These are phyloP conservation scores for Pestalotiopsis sp. DNA, from an alignment of 2,329 filamentous ascomycete species.

Conservation along the genomic window DNA sequence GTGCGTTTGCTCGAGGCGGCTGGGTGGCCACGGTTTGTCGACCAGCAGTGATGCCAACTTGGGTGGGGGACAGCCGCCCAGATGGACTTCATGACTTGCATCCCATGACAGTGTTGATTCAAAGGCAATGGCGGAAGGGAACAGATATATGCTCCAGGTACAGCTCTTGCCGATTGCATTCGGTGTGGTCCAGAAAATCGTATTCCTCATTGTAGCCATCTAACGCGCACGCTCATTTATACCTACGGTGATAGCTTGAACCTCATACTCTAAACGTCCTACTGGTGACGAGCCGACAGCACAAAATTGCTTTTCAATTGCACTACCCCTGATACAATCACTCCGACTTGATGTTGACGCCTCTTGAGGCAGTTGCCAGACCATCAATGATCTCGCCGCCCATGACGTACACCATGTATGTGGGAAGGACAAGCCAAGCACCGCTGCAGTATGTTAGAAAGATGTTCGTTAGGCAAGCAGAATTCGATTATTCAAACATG, in stretches of 20 bases:
- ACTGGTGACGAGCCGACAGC: background rate
- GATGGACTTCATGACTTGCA: too few relatives aligned
- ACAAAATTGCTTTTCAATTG: background rate
- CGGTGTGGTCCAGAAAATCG: background rate
- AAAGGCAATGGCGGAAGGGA: too few relatives aligned
- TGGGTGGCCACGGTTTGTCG: too few relatives aligned
- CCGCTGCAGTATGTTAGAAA: constrained; percentile 41
- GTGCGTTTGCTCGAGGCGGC: too few relatives aligned
- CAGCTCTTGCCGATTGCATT: background rate
- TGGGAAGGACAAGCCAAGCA: constrained; percentile 55
- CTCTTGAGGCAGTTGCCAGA: constrained; percentile 39
- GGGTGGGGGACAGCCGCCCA: too few relatives aligned
- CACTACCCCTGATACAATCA: constrained; percentile 25
- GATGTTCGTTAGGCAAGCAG: background rate
- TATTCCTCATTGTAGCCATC: background rate
- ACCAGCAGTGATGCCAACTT: too few relatives aligned
- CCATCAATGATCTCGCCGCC: constrained; percentile 52
- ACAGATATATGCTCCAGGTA: too few relatives aligned
- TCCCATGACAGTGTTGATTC: too few relatives aligned
- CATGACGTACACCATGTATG: constrained; percentile 53
- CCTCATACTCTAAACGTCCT: background rate
- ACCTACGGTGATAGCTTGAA: background rate
- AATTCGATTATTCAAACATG: too few relatives aligned
- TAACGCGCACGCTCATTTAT: background rate
- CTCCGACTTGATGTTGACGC: constrained; percentile 40